Conservation (phyloP, 768 basidiomycete genomes). For the Termitomyces bulborhizus region DNA sequence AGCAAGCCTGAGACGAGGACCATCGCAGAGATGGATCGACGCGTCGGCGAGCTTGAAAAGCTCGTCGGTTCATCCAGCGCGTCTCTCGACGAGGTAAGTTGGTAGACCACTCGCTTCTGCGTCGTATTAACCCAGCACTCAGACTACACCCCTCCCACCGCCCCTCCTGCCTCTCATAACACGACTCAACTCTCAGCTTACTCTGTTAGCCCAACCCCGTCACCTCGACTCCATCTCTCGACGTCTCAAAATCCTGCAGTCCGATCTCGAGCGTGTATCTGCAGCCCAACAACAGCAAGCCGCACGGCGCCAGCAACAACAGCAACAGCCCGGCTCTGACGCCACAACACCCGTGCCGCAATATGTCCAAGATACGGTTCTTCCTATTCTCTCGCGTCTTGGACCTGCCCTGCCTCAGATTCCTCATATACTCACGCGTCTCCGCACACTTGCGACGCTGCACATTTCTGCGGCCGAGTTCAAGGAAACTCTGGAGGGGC, state of each 20-base stretch:
- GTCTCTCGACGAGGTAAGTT: constrained; percentile 72
- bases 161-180: constrained; percentile 79
- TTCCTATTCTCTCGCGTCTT: constrained; percentile 65
- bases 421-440: constrained; percentile 83
- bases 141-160: constrained; percentile 70
- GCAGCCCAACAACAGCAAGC: constrained; percentile 37
- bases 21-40: constrained; percentile 72
- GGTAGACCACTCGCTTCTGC: neutral
- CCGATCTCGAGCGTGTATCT: constrained; percentile 83
- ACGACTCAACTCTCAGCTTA: constrained; percentile 79
- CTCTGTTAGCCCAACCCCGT: constrained; percentile 88
- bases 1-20: constrained; percentile 36
- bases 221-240: constrained; percentile 95
- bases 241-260: constrained; percentile 84
- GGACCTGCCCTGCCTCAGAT: constrained; percentile 74
- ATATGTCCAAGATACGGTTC: constrained; percentile 49
- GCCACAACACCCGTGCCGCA: constrained; percentile 19
- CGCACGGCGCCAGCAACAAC: constrained; percentile 38
- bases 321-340: constrained; percentile 29
- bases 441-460: constrained; percentile 77
- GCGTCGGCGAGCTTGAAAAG: constrained; percentile 80
- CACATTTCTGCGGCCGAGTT: constrained; percentile 83
- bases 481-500: constrained; percentile 50
- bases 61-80: constrained; percentile 78
- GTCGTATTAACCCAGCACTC: neutral